phyloP scores from a whole-genome alignment of 495 filamentous ascomycete genomes.

The Penicillium bovifimosum region DNA sequence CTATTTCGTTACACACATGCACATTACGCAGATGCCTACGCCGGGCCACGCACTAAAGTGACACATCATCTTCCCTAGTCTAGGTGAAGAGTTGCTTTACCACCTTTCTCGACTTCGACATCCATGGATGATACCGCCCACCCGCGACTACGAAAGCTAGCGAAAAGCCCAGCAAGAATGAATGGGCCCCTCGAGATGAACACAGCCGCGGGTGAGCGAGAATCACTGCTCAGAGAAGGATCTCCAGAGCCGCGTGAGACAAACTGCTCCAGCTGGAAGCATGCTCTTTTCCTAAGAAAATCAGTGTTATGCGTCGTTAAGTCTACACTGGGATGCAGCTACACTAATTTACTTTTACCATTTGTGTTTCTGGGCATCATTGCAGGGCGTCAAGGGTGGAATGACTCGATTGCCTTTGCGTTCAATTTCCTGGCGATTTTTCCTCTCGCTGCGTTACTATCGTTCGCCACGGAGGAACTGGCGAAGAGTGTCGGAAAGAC shows the following conservation, averaged over 20 bases:
- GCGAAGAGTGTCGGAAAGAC: slow-evolving; percentile 16
- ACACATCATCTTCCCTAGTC: neutral
- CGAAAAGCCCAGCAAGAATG: neutral
- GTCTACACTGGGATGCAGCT: slow-evolving; percentile 7
- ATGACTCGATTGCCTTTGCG: slow-evolving; percentile 16
- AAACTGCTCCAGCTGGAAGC: neutral
- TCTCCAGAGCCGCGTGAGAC: neutral
- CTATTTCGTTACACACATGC: neutral
- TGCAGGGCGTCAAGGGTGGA: slow-evolving; percentile 12
- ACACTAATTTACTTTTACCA: slow-evolving; percentile 10
- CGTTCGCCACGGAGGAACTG: slow-evolving; percentile 23
- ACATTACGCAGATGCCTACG: neutral
- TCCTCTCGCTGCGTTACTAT: slow-evolving; percentile 20
- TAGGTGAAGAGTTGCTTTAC: neutral
- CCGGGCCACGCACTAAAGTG: neutral
- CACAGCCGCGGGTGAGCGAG: neutral
- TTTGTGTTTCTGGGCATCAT: slow-evolving; percentile 21
- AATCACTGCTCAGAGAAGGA: neutral
- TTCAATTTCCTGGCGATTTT: slow-evolving; percentile 28
- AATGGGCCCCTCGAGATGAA: neutral
- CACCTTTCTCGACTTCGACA: neutral
- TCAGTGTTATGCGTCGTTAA: neutral
- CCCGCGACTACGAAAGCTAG: slow-evolving; percentile 4
- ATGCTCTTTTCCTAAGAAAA: neutral
- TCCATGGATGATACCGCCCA: neutral